Evolutionary conservation across 2,329 filamentous ascomycete genomes (phyloP), one percentile per base, ranked within the genome.

Genomic region (Penicillium concentricum): DNA sequence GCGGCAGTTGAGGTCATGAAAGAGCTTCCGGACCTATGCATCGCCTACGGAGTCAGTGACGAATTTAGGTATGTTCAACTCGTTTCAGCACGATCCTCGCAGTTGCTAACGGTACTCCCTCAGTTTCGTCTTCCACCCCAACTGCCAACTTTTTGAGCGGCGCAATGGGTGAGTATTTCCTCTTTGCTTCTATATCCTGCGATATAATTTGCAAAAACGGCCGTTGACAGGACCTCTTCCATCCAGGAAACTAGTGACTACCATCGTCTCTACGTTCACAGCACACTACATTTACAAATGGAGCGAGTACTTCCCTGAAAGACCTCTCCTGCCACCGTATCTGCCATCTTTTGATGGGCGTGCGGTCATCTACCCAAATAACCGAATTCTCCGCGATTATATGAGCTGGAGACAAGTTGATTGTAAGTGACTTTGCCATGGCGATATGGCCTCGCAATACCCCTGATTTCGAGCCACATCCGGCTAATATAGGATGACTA

Each of bases 351-450:
- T 99, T 70, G 94, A 99, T 74, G 93, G 92, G 0, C 82, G 94
- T 49, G 92, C 92, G 16, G 92, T 99, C 4, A 87, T 88, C 71
- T 99, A 97, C 75, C 94, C 94, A 0, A 90, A 84, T 54, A 81
- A 89, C 7, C 81, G 84, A 66, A 95, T 96, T 72, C 76, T 99
- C 63, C 83, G 92, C 26, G 94, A 99, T 77, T 99, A 99, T 74
- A 86, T 99, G 82, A 92, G 90, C 71, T 99, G 94, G 94, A 84
- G 94, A 66, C 94, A 99, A 75, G 94, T 90, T 42, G 94, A 99
- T 73, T 97, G 94, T 94, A 72, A 74, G 87, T 75, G n/a, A 20
- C 18, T 13, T 12, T 30, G 4, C 2, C 15, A 4, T 26, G 5
- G 8, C 1, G 5, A 26, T 8, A 8, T 18, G 13, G 13, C 24